Percentiles rank a stretch among this genome's conserved stretches.
phyloP scores from a whole-genome alignment of 768 basidiomycete genomes.

The Paxillus involutus region DNA sequence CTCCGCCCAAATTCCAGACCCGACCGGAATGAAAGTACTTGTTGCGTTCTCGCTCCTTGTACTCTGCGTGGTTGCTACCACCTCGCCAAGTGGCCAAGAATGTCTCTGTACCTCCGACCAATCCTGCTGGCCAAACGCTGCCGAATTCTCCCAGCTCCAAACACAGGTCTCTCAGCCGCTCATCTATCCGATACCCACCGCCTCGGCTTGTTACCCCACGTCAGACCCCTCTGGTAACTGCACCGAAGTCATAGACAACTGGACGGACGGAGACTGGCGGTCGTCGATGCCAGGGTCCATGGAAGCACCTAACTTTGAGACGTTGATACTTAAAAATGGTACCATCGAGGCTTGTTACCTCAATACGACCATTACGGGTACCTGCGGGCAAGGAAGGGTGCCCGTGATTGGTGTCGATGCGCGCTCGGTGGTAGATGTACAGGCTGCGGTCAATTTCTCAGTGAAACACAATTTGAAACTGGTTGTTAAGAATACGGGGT shows the following conservation, averaged over 20 bases:
- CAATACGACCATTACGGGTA: too few species aligned
- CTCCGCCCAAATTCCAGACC: neutral
- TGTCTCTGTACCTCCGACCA: conserved; percentile 19
- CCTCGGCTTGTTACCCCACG: conserved; percentile 18
- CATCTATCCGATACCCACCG: conserved; percentile 11
- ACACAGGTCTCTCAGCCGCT: conserved; percentile 16
- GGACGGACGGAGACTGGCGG: too few species aligned
- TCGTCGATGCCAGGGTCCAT: too few species aligned
- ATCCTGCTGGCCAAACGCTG: conserved; percentile 18
- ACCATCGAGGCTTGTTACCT: too few species aligned
- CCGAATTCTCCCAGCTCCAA: conserved; percentile 13
- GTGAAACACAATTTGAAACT: too few species aligned
- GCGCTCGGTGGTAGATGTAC: too few species aligned
- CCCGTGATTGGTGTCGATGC: too few species aligned
- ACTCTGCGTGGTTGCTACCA: neutral
- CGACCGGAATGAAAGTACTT: conserved; percentile 12
- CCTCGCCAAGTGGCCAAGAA: neutral
- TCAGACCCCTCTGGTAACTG: conserved; percentile 38
- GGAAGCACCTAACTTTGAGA: too few species aligned
- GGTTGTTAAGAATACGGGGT: too few species aligned
- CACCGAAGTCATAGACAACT: conserved; percentile 18
- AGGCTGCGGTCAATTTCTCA: too few species aligned
- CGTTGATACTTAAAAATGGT: too few species aligned
- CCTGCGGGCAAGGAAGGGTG: too few species aligned
- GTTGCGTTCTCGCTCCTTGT: neutral